phyloP scores from a whole-genome alignment of 768 basidiomycete genomes.

The Mycena polygramma region DNA sequence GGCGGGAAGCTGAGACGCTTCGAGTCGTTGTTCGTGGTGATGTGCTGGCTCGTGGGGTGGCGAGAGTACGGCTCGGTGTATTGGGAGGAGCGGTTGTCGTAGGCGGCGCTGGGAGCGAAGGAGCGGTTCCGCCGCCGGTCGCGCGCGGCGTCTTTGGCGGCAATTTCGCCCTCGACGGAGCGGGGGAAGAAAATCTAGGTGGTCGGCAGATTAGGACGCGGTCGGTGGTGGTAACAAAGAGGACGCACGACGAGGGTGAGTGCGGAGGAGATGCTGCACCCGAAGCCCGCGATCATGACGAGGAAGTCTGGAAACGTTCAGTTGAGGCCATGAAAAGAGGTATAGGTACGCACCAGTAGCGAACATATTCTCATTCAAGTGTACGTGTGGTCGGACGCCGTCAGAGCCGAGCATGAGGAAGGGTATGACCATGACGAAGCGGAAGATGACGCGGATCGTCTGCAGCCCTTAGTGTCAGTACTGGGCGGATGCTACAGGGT shows the following conservation, averaged over 20 bases:
- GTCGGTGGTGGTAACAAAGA: not conserved
- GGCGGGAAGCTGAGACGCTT: constrained; percentile 20
- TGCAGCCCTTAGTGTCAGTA: constrained; percentile 42
- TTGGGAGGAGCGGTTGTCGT: constrained; percentile 5
- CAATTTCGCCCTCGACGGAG: constrained; percentile 76
- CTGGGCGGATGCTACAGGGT: not conserved
- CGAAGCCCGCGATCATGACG: constrained; percentile 68
- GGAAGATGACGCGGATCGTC: constrained; percentile 80
- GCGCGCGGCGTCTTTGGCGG: constrained; percentile 60
- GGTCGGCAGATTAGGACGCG: not conserved
- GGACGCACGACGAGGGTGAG: constrained; percentile 77
- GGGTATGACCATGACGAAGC: constrained; percentile 78
- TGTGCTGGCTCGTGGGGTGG: not conserved
- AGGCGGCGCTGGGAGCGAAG: constrained; percentile 23
- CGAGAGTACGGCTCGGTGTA: not conserved
- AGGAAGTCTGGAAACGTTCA: constrained; percentile 64
- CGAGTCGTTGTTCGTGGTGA: not conserved
- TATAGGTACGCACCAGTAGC: constrained; percentile 57
- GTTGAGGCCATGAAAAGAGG: not conserved
- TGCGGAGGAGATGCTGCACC: constrained; percentile 75
- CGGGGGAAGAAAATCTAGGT: constrained; percentile 89
- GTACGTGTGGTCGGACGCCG: constrained; percentile 71
- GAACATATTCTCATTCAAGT: constrained; percentile 73
- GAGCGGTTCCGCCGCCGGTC: constrained; percentile 54
- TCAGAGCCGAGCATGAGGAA: constrained; percentile 77